A percentile compares a stretch with the other conserved stretches of the same genome.
Evolutionary conservation across 2,329 filamentous ascomycete species (phyloP).

Genomic region (Pseudocercospora cruenta): DNA sequence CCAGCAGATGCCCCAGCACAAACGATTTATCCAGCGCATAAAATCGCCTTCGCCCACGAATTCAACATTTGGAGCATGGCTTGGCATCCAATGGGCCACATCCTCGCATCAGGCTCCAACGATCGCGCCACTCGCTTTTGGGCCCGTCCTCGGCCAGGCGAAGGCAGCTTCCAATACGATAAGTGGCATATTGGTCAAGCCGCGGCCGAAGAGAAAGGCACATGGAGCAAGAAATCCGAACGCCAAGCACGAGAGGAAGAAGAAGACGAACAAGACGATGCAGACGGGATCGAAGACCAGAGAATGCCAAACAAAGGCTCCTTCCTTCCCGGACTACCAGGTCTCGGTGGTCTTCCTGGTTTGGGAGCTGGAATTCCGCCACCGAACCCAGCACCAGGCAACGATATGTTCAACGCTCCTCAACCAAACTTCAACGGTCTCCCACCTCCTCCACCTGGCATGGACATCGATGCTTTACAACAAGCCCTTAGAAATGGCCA

Average conservation of each 20-base stretch:
- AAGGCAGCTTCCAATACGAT: conserved; percentile 82
- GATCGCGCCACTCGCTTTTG: conserved; percentile 97
- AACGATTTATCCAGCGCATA: conserved; percentile 90
- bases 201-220: conserved; percentile 92
- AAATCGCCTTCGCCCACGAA: conserved; percentile 83
- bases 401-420: conserved; percentile 21
- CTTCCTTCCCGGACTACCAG: conserved; percentile 62
- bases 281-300: conserved; percentile 89
- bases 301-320: conserved; percentile 68
- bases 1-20: conserved; percentile 79
- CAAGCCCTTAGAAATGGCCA: conserved; percentile 33
- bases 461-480: conserved; percentile 40
- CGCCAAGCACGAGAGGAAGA: conserved; percentile 86
- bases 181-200: conserved; percentile 94
- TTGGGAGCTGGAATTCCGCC: conserved; percentile 29
- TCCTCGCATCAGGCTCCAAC: conserved; percentile 92
- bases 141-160: conserved; percentile 87
- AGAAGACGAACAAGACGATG: conserved; percentile 89
- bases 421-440: conserved; percentile 28
- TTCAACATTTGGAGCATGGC: conserved; percentile 97
- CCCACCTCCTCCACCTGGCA: conserved; percentile 31
- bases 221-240: conserved; percentile 76
- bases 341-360: conserved; percentile 48
- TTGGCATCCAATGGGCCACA: conserved; percentile 96
- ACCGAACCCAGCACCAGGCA: conserved; percentile 28